Conservation (phyloP, 345 rosid species). For the Salix dunnii region DNA sequence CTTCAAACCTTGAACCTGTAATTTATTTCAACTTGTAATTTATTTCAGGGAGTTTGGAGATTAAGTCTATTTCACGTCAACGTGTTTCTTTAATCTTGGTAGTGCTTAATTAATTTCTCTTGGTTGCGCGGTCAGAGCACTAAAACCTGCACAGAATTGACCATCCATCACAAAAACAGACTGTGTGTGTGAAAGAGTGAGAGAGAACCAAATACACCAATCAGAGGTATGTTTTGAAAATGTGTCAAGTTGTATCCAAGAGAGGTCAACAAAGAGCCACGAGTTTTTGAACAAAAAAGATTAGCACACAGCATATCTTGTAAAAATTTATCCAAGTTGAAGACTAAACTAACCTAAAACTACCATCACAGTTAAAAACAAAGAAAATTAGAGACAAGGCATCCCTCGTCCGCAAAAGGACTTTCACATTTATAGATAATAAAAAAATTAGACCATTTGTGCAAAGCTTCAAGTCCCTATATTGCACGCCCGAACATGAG, state of each 20-base stretch:
- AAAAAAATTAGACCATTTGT: not conserved
- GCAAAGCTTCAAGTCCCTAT: not conserved
- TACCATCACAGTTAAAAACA: not conserved
- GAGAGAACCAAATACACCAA: no score
- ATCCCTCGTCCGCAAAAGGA: not conserved
- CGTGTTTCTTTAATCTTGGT: not conserved
- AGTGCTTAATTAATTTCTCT: not conserved
- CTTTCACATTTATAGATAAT: not conserved
- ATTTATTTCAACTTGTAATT: not conserved
- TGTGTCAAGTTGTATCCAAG: not conserved
- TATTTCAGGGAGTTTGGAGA: no score
- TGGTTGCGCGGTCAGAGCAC: not conserved
- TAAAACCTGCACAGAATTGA: not conserved
- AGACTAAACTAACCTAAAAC: not conserved
- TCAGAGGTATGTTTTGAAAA: no score
- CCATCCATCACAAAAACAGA: no score
- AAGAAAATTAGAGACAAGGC: not conserved
- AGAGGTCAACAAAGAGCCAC: not conserved
- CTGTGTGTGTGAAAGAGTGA: not conserved
- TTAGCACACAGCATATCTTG: not conserved
- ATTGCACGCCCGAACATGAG: not conserved
- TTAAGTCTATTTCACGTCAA: not conserved
- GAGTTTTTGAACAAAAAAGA: no score
- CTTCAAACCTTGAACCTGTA: not conserved
- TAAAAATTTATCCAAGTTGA: not conserved